Base-by-base conservation (phyloP, 2,329 filamentous ascomycete species). In the Scytalidium lignicola region DNA sequence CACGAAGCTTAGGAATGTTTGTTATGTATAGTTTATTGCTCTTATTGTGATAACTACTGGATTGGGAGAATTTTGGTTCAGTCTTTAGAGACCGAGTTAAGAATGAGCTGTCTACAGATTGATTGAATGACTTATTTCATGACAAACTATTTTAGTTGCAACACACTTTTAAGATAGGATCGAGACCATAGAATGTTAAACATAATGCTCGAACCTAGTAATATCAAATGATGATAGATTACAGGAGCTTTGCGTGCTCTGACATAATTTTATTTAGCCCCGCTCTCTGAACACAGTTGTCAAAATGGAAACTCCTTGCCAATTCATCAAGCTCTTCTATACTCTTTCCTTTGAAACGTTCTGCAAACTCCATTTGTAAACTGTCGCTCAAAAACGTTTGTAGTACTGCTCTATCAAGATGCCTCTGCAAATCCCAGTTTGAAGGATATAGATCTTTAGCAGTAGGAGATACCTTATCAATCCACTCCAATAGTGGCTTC, bases 271-370 rank as follows among this genome's bases (percentile, higher is more conserved):
- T 66, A 53, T 80, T 81, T 55, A 82, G 57, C 1, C 67, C 69
- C 40, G 76, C 70, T 26, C 79, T 63, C 58, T 72, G 72, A 37
- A 75, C 51, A 56, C 79, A 82, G 41, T 76, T 70, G 43, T 80
- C 75, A 55, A 80, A 73, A 21, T 69, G 68, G 57, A 83, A 83
- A 50, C 70, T 78, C 21, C 65, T 62, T 6, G 67, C 66, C 39
- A 62, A 59, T 50, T 57, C 62, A 2, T 82, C 78, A 17, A 82
- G 57, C 53, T 80, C 74, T 15, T 72, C 70, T 47, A 72, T 61
- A 0, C 62, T 68, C 68, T 75, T 78, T 2, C 65, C 73, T 23
- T 64, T 60, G 54, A 82, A 83, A 26, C 77, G 61, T 58, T 73
- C 72, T 1, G 76, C 77, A 60, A 78, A 74, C 59, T 82, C 79